phyloP scores from a whole-genome alignment of 495 filamentous ascomycete genomes.

The Aspergillus ellipticus region DNA sequence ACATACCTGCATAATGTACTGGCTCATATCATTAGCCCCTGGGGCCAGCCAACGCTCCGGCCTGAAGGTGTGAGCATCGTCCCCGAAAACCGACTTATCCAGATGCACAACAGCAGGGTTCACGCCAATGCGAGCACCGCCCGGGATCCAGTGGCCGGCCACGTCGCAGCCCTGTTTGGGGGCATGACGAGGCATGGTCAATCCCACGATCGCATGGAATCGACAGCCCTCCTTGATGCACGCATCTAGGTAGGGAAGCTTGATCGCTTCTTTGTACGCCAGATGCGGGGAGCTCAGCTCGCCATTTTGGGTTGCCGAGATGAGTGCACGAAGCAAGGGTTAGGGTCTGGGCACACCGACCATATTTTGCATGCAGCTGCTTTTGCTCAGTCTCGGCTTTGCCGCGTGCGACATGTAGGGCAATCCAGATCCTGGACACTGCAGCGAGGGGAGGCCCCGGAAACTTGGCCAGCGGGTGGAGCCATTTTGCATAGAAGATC shows the following conservation, averaged over 20 bases:
- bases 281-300: constrained; percentile 10
- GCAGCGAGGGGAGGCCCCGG: constrained; percentile 16
- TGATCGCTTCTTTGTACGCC: constrained; percentile 26
- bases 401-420: constrained; percentile 9
- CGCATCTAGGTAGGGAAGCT: constrained; percentile 38
- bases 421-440: constrained; percentile 13
- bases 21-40: constrained; percentile 19
- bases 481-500: constrained; percentile 15
- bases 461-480: constrained; percentile 16
- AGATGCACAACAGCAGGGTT: constrained; percentile 30
- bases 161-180: constrained; percentile 14
- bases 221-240: constrained; percentile 34
- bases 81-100: constrained; percentile 42
- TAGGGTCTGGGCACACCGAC: not conserved
- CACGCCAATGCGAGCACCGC: constrained; percentile 20
- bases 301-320: constrained; percentile 13
- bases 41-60: constrained; percentile 54
- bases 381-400: constrained; percentile 13
- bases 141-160: constrained; percentile 19
- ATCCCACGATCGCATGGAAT: constrained; percentile 18
- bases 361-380: constrained; percentile 11
- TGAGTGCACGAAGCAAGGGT: not conserved
- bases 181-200: constrained; percentile 20
- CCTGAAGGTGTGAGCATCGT: constrained; percentile 45
- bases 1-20: constrained; percentile 16